Evolutionary conservation across 2,329 filamentous ascomycete species (phyloP).

Genomic region (Trichophyton equinum): DNA sequence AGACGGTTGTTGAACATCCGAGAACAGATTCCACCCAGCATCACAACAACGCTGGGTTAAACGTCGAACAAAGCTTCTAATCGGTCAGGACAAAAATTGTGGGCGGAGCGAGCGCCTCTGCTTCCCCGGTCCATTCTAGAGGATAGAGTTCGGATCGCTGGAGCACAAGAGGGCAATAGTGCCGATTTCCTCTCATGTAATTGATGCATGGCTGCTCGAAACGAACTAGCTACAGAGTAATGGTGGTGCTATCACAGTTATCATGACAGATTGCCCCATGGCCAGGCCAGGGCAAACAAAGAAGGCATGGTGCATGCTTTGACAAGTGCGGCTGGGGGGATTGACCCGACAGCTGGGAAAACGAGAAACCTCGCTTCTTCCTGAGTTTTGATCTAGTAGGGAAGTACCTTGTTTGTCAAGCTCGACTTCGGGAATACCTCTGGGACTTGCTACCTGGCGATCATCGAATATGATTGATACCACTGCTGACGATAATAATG

Average conservation of each 20-base stretch:
- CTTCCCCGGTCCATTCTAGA: slow-evolving; percentile 1
- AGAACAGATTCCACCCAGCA: neutral
- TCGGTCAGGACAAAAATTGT: neutral
- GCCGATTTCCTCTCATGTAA: neutral
- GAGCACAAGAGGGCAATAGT: neutral
- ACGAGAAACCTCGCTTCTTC: neutral
- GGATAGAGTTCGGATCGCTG: neutral
- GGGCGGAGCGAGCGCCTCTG: neutral
- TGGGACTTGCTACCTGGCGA: neutral
- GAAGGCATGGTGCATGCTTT: slow-evolving; percentile 2
- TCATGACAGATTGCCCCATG: neutral
- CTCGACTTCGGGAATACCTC: neutral
- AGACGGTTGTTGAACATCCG: neutral
- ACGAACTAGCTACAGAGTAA: neutral
- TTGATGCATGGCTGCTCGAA: neutral
- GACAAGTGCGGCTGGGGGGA: neutral
- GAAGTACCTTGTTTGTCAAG: neutral
- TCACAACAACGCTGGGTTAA: neutral
- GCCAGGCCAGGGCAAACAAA: neutral
- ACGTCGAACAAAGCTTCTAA: neutral
- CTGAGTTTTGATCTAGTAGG: slow-evolving; percentile 2
- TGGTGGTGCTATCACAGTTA: neutral
- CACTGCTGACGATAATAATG: neutral
- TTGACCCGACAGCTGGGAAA: neutral
- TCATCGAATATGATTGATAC: neutral